Conservation (phyloP, 139 green algal species). For the Zygnema cylindricum region DNA sequence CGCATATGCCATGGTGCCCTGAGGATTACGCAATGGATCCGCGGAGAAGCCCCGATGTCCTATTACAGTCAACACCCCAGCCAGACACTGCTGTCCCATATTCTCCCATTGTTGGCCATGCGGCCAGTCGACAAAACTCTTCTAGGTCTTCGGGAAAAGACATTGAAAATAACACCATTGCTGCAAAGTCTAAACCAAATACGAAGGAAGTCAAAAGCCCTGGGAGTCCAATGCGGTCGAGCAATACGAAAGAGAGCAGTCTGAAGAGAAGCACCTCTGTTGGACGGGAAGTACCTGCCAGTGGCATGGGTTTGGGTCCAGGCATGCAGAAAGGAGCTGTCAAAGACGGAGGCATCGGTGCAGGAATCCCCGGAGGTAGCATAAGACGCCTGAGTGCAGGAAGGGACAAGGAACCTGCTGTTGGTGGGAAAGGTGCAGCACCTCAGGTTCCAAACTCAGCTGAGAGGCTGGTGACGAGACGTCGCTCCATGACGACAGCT, state of each 20-base stretch:
- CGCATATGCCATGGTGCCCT: too few relatives aligned
- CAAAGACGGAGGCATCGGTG: background rate
- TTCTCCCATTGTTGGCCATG: too few relatives aligned
- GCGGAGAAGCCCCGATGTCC: too few relatives aligned
- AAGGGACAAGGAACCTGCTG: background rate
- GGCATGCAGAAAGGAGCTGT: too few relatives aligned
- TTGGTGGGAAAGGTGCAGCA: background rate
- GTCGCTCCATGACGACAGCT: constrained; percentile 11
- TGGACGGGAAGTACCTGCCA: background rate
- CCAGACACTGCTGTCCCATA: too few relatives aligned
- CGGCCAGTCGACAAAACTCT: too few relatives aligned
- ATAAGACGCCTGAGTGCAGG: background rate
- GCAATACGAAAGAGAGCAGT: background rate
- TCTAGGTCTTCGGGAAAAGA: too few relatives aligned
- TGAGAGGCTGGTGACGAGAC: background rate
- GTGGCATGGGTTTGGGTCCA: too few relatives aligned
- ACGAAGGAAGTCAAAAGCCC: background rate
- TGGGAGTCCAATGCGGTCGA: background rate
- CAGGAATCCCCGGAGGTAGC: background rate
- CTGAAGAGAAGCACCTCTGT: background rate
- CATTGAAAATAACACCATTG: too few relatives aligned
- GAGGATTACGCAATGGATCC: too few relatives aligned
- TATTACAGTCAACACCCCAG: too few relatives aligned
- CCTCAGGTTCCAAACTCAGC: background rate
- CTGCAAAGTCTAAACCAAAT: too few relatives aligned